Evolutionary conservation across 2,329 filamentous ascomycete genomes (phyloP).

Genomic region (Fusarium nygamai): DNA sequence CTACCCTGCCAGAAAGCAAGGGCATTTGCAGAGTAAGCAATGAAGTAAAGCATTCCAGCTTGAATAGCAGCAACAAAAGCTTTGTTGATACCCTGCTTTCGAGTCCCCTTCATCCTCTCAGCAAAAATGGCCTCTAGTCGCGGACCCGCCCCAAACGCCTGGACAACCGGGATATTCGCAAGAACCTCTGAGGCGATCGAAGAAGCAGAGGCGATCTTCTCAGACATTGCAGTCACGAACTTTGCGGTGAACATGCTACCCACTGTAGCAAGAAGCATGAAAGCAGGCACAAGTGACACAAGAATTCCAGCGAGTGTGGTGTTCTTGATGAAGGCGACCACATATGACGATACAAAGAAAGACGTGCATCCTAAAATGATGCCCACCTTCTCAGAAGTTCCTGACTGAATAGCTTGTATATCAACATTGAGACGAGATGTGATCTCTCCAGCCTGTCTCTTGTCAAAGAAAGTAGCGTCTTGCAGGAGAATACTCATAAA

Average conservation of each 20-base stretch:
- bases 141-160: slow-evolving; percentile 68
- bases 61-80: slow-evolving; percentile 65
- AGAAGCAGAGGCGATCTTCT: slow-evolving; percentile 65
- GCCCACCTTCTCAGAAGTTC: slow-evolving; percentile 77
- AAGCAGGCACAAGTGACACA: slow-evolving; percentile 70
- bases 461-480: slow-evolving; percentile 72
- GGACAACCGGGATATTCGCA: slow-evolving; percentile 68
- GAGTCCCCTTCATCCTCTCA: slow-evolving; percentile 59
- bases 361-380: slow-evolving; percentile 69
- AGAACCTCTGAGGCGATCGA: slow-evolving; percentile 72
- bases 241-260: slow-evolving; percentile 65
- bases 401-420: slow-evolving; percentile 72
- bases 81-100: slow-evolving; percentile 66
- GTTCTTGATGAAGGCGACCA: slow-evolving; percentile 74
- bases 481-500: slow-evolving; percentile 67
- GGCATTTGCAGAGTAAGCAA: slow-evolving; percentile 73
- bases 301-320: slow-evolving; percentile 71
- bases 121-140: slow-evolving; percentile 70
- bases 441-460: slow-evolving; percentile 69
- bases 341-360: slow-evolving; percentile 74
- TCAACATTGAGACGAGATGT: slow-evolving; percentile 71
- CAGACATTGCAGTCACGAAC: slow-evolving; percentile 60
- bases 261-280: slow-evolving; percentile 66
- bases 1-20: slow-evolving; percentile 76
- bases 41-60: slow-evolving; percentile 71